Conservation (phyloP, 768 basidiomycete species). For the Jaapia argillacea region DNA sequence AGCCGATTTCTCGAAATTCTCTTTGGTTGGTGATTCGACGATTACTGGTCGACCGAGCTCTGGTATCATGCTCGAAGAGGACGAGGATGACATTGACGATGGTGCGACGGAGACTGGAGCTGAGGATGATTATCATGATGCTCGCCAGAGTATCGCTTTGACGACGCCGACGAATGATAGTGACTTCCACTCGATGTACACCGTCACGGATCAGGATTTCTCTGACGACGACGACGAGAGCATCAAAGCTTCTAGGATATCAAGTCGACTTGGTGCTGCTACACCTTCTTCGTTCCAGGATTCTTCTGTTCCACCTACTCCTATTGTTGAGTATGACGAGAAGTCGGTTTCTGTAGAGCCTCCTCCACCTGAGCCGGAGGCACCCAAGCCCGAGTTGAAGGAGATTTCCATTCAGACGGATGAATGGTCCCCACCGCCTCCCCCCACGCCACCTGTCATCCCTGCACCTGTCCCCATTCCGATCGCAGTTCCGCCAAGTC, state of each 20-base stretch:
- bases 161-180: constrained; percentile 55
- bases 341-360: not conserved
- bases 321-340: constrained; percentile 12
- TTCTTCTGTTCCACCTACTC: not conserved
- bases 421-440: constrained; percentile 40
- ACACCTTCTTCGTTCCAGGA: constrained; percentile 14
- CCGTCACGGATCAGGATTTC: constrained; percentile 58
- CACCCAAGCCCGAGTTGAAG: constrained; percentile 53
- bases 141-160: constrained; percentile 51
- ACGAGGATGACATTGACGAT: constrained; percentile 29
- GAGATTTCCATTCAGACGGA: constrained; percentile 82
- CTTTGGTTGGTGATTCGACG: constrained; percentile 20
- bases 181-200: constrained; percentile 72
- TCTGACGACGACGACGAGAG: constrained; percentile 63
- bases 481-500: constrained; percentile 20
- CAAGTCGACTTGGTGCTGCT: constrained; percentile 17
- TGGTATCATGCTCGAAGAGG: constrained; percentile 6
- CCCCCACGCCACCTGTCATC: constrained; percentile 16
- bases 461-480: constrained; percentile 18
- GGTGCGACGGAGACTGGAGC: constrained; percentile 50
- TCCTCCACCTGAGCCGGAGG: no score
- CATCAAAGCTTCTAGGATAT: constrained; percentile 53
- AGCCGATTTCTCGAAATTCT: constrained; percentile 7
- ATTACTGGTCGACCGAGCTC: constrained; percentile 11
- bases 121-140: constrained; percentile 68